Base-by-base conservation (phyloP, 148 eudicot species). In the Arbutus unedo region DNA sequence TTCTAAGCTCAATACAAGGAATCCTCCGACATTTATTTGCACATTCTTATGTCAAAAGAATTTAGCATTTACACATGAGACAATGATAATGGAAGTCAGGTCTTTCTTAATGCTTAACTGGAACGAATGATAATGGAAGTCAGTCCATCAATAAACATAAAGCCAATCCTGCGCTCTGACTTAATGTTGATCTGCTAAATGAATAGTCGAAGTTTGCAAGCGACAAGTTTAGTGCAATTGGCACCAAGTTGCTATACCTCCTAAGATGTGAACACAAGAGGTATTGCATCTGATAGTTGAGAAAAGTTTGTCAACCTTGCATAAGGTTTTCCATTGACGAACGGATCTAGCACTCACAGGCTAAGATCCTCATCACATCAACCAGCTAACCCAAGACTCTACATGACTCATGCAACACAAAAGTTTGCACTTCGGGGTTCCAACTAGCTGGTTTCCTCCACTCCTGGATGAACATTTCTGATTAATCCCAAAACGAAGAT, bases 381-480 rank as follows among this genome's bases (percentile, higher is more conserved):
- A 67, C 73, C 11, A 67, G 19, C 18, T 25, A 31, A 67, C 73
- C 41, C 44, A 25, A 8, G 14, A 67, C 44, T 67, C 73, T 67
- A 43, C 73, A 10, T 11, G 18, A 31, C 73, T 31, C 19, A 31
- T 31, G 44, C 73, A 67, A 66, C 71, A 66, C 11, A 31, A 25
- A 66, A 25, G 21, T 3, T 23, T 66, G 43, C 44, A 25, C 43
- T 4, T 6, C 25, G 43, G 23, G 41, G 14, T 4, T 67, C 73
- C 73, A 67, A 67, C 41, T 67, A 5, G 73, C 73, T 67, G 41
- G 73, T 67, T 67, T 9, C 73, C 11, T 67, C 73, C 45, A 67
- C 5, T 67, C 72, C 45, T 25, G 18, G 44, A 67, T 67, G 73
- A 67, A 31, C 73, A 67, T 67, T 67, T 67, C 19, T 31, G 6